Base-by-base conservation (phyloP, 2,329 filamentous ascomycete species). In the Sarocladiaceae sp. region DNA sequence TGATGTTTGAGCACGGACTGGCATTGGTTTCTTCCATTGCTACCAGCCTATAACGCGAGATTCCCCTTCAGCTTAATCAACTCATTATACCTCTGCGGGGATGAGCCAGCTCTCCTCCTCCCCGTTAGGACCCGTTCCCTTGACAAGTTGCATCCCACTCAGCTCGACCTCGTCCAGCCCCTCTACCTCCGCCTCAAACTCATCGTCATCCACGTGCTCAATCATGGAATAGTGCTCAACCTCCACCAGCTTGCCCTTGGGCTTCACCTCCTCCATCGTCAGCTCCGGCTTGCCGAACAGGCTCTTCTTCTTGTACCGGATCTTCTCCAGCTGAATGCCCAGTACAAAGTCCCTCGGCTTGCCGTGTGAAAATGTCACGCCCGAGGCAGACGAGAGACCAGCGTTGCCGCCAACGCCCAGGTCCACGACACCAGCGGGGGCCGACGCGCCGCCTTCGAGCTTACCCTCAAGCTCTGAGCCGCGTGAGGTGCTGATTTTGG, bases 331-430 rank as follows among this genome's bases (percentile, higher is more conserved):
- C 16, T 35, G 33, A n/a, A 35, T 20, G 11, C 33, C 33, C 16
- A 35, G n/a, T 9, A 35, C 18, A 35, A 35, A 35, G n/a, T 35
- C 33, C 16, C 33, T 35, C 6, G 33, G 33, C 18, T 35, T 35
- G 16, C 18, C 33, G 16, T 35, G 21, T n/a, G 33, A 5, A 18
- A 19, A 18, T n/a, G 18, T 20, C 6, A 6, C 4, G 4, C 33
- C 15, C 4, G 10, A 10, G 6, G 19, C 11, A 4, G 10, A 19
- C 5, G n/a, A 19, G 7, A 35, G n/a, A 18, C 33, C 18, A 9
- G 15, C 16, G 15, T 35, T 35, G 6, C 16, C 33, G 4, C 33
- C 33, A 9, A 35, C 33, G 16, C 33, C 33, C 16, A 35, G 18
- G 18, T 35, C 33, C 16, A 35, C 33, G 6, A 35, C 33, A 10